Conservation (phyloP, 305 asterid species). For the Fraxinus paxiana region DNA sequence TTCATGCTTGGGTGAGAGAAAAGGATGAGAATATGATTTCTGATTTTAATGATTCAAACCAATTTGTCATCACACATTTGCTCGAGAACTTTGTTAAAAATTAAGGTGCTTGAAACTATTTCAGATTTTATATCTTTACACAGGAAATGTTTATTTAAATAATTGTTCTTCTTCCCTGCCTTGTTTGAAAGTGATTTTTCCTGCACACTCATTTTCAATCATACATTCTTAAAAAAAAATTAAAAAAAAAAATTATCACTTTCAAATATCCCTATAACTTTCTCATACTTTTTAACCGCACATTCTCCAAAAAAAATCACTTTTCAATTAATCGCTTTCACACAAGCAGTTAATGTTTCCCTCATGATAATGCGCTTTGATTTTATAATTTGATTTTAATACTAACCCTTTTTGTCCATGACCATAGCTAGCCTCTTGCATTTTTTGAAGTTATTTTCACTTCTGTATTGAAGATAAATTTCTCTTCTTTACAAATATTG, state of each 20-base stretch:
- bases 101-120: neutral
- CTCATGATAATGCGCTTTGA: neutral
- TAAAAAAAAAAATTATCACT: neutral
- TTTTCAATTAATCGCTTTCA: neutral
- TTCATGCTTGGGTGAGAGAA: neutral
- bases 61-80: neutral
- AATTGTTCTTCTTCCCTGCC: neutral
- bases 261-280: neutral
- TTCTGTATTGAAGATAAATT: neutral
- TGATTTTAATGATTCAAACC: neutral
- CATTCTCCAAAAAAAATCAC: neutral
- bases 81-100: neutral
- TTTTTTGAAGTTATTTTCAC: neutral
- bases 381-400: neutral
- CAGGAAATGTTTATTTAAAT: neutral
- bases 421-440: neutral
- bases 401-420: neutral
- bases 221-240: neutral
- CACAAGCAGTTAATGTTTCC: neutral
- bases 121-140: neutral
- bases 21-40: neutral
- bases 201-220: neutral
- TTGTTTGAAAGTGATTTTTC: neutral
- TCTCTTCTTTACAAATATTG: neutral
- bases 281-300: neutral